These are phyloP conservation scores for Talaromyces sp. DNA, from an alignment of 2,329 filamentous ascomycete species.

Conservation along the genomic window DNA sequence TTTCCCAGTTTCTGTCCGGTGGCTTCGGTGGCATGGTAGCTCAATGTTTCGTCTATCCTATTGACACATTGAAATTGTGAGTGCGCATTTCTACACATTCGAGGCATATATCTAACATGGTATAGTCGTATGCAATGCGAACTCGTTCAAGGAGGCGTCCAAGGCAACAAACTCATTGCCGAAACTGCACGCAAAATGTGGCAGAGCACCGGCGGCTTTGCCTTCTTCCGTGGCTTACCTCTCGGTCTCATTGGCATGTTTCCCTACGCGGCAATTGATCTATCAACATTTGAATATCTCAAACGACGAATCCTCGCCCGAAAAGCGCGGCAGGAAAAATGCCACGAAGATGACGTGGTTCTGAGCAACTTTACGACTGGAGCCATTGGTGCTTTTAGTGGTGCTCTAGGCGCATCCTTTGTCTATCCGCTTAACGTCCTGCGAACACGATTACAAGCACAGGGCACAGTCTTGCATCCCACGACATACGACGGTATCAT, in stretches of 20 bases:
- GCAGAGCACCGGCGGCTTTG: slow-evolving; percentile 66
- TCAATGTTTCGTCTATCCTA: slow-evolving; percentile 93
- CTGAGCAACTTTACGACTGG: slow-evolving; percentile 82
- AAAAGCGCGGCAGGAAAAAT: slow-evolving; percentile 65
- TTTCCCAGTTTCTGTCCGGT: slow-evolving; percentile 86
- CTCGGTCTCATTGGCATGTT: slow-evolving; percentile 97
- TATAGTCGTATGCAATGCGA: slow-evolving; percentile 82
- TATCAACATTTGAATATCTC: slow-evolving; percentile 90
- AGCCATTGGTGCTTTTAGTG: slow-evolving; percentile 84
- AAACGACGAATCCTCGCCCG: slow-evolving; percentile 70
- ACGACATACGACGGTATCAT: slow-evolving; percentile 85
- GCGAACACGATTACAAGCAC: slow-evolving; percentile 85
- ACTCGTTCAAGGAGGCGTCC: slow-evolving; percentile 79
- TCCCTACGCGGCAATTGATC: slow-evolving; percentile 93
- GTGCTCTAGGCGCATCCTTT: slow-evolving; percentile 85
- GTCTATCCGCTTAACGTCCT: slow-evolving; percentile 95
- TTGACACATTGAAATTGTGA: slow-evolving; percentile 67
- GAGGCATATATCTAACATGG: slow-evolving; percentile 13
- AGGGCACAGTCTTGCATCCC: slow-evolving; percentile 88
- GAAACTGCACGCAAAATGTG: slow-evolving; percentile 87
- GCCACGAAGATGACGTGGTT: slow-evolving; percentile 77
- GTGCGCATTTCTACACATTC: slow-evolving; percentile 22
- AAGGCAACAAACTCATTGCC: slow-evolving; percentile 76
- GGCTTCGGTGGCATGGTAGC: slow-evolving; percentile 91
- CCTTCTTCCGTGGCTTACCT: slow-evolving; percentile 87